Percentiles rank a stretch among this genome's conserved stretches.
These are phyloP conservation scores for Puya raimondii DNA, from an alignment of 176 grass and related monocot species.

Conservation along the genomic window DNA sequence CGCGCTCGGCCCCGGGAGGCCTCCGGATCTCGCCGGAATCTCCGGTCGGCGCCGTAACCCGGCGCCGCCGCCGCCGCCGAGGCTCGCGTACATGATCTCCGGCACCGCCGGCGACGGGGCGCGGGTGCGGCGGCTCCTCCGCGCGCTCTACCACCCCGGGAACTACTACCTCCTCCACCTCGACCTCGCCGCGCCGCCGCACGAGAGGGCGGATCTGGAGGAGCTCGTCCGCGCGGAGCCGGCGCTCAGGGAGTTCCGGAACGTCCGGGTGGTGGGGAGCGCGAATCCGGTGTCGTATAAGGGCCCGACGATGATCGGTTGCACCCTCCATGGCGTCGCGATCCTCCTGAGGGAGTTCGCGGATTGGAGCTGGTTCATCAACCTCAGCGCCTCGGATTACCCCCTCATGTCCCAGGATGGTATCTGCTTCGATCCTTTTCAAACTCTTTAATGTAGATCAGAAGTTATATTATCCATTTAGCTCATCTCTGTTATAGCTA, in stretches of 20 bases:
- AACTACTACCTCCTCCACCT: constrained; percentile 78
- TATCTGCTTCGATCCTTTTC: constrained; percentile 9
- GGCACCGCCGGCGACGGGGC: constrained; percentile 50
- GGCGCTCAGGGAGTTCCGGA: constrained; percentile 47
- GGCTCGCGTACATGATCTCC: constrained; percentile 78
- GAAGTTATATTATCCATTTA: not conserved
- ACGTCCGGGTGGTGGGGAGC: constrained; percentile 50
- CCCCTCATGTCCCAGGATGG: constrained; percentile 92
- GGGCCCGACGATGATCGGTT: constrained; percentile 61
- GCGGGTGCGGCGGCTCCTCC: constrained; percentile 60
- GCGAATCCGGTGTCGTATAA: constrained; percentile 42
- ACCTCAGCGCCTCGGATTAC: constrained; percentile 91
- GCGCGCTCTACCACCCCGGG: constrained; percentile 84
- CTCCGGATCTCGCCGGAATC: not conserved
- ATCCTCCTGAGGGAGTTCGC: constrained; percentile 67
- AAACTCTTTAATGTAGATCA: not conserved
- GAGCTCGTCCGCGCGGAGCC: constrained; percentile 49
- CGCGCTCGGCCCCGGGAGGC: constrained; percentile 19
- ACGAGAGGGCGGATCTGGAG: constrained; percentile 63
- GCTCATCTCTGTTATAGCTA: not conserved
- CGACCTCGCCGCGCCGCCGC: constrained; percentile 28
- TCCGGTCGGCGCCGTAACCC: not conserved
- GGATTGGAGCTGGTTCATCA: constrained; percentile 96
- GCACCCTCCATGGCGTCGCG: constrained; percentile 69
- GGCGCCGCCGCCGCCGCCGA: constrained; percentile 27